These are phyloP conservation scores for Pestalotiopsis sp. DNA, from an alignment of 2,329 filamentous ascomycete species.

Conservation along the genomic window DNA sequence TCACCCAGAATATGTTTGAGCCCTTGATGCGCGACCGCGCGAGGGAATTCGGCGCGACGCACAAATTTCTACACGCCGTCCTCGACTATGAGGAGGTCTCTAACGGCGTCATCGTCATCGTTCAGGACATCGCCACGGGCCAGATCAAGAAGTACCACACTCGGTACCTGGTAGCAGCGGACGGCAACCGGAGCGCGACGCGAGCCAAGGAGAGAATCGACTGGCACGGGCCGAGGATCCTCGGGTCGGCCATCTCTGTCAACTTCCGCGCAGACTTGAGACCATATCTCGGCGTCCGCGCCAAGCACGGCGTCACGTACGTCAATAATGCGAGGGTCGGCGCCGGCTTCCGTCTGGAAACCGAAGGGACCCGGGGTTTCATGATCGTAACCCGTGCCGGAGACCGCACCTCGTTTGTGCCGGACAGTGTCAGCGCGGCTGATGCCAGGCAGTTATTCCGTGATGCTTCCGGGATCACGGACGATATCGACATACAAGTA, in stretches of 20 bases:
- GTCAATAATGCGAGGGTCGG: background rate
- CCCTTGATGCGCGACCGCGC: background rate
- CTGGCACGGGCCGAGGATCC: background rate
- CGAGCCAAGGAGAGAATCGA: background rate
- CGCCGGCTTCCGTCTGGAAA: background rate
- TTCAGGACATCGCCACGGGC: background rate
- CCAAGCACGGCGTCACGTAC: background rate
- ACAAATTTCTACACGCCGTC: background rate
- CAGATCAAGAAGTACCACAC: background rate
- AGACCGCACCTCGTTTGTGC: background rate
- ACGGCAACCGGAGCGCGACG: background rate
- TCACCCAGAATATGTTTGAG: background rate
- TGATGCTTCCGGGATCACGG: background rate
- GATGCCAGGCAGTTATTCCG: background rate
- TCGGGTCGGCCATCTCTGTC: background rate
- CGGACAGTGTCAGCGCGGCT: background rate
- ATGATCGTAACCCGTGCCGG: background rate
- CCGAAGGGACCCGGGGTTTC: background rate
- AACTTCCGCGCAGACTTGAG: background rate
- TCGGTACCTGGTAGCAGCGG: background rate
- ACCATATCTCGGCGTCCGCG: background rate
- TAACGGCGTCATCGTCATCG: background rate
- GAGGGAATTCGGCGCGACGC: background rate
- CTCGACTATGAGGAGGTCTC: background rate
- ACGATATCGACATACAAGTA: background rate